Evolutionary conservation across 768 basidiomycete species (phyloP).

Genomic region (Gloeopeniophorella convolvens): DNA sequence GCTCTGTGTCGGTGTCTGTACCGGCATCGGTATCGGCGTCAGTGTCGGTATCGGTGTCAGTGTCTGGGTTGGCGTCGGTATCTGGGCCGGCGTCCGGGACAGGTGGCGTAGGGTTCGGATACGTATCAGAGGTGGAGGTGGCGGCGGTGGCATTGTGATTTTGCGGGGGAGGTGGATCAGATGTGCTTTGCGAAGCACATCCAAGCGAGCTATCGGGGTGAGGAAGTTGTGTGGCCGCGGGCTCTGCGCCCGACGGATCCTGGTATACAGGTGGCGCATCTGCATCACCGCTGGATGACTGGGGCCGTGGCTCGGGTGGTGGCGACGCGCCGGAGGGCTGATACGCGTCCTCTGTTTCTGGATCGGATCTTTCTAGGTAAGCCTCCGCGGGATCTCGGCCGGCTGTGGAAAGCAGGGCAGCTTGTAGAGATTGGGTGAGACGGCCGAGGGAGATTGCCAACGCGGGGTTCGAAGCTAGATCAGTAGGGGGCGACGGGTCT

Average conservation of each 20-base stretch:
- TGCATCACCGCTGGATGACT: background rate
- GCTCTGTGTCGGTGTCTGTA: conserved; percentile 36
- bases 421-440: conserved; percentile 63
- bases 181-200: background rate
- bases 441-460: conserved; percentile 63
- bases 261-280: background rate
- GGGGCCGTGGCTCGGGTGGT: background rate
- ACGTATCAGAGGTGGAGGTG: conserved; percentile 11
- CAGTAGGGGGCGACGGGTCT: conserved; percentile 45
- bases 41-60: background rate
- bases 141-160: conserved; percentile 2
- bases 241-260: background rate
- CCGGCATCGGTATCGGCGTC: conserved; percentile 37
- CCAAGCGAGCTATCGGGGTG: background rate
- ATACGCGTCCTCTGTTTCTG: background rate
- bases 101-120: background rate
- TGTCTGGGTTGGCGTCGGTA: background rate
- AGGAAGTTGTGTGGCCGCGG: background rate
- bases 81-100: background rate
- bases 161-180: background rate
- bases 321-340: conserved; percentile 2
- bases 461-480: conserved; percentile 53
- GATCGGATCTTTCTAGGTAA: conserved; percentile 16
- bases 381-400: conserved; percentile 43
- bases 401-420: conserved; percentile 60